These are phyloP conservation scores for Pestalotiopsis sp. DNA, from an alignment of 2,329 filamentous ascomycete genomes.

Conservation along the genomic window DNA sequence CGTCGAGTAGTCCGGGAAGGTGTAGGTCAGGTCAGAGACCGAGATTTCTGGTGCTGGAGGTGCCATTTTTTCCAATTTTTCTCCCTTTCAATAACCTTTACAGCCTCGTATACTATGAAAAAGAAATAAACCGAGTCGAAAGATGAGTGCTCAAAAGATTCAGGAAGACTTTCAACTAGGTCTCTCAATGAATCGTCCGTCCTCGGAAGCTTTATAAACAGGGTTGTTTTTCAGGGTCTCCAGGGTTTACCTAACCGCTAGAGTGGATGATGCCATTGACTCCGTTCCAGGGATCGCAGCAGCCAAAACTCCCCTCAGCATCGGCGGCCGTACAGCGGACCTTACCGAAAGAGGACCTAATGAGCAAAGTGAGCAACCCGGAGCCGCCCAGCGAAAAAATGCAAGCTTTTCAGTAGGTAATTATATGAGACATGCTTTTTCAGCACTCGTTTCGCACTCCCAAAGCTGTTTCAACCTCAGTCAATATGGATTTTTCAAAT, in stretches of 20 bases:
- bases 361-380: background rate
- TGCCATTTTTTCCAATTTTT: constrained; percentile 3
- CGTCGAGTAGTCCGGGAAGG: constrained; percentile 81
- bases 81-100: background rate
- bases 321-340: background rate
- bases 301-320: background rate
- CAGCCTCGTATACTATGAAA: background rate
- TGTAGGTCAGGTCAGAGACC: constrained; percentile 80
- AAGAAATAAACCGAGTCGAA: background rate
- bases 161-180: background rate
- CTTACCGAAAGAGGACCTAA: background rate
- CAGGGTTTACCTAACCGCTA: background rate
- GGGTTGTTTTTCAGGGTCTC: background rate
- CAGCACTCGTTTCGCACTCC: no score
- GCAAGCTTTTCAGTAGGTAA: background rate
- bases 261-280: constrained; percentile 4
- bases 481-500: background rate
- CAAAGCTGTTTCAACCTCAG: no score
- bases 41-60: constrained; percentile 61
- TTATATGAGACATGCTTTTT: background rate
- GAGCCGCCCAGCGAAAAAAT: background rate
- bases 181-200: no score
- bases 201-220: background rate
- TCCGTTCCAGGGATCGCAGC: background rate
- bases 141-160: background rate